phyloP scores from a whole-genome alignment of 768 basidiomycete species.

The Amanita molliuscula region DNA sequence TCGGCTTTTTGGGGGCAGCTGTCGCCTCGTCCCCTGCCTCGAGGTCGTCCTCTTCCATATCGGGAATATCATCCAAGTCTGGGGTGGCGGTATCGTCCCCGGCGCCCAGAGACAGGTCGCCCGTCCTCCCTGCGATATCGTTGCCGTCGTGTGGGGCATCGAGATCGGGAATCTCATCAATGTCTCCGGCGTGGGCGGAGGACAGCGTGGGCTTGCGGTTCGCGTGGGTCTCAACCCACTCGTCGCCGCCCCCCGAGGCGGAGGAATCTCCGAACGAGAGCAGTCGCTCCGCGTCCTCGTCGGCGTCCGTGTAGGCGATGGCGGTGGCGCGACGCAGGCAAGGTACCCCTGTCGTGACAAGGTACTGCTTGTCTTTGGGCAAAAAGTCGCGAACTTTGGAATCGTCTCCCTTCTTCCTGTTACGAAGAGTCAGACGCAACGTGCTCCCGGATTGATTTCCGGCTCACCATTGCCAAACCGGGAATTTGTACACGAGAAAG shows the following conservation, averaged over 20 bases:
- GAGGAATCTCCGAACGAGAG: conserved; percentile 70
- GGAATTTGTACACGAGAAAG: conserved; percentile 96
- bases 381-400: conserved; percentile 84
- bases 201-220: conserved; percentile 44
- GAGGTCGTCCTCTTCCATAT: conserved; percentile 95
- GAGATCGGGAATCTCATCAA: conserved; percentile 83
- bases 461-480: conserved; percentile 90
- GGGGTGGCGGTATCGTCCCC: conserved; percentile 50
- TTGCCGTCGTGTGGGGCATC: conserved; percentile 43
- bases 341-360: conserved; percentile 92
- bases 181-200: conserved; percentile 48
- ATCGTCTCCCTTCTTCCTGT: conserved; percentile 88
- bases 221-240: conserved; percentile 98
- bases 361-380: conserved; percentile 93
- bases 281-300: conserved; percentile 92
- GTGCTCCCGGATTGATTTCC: background rate
- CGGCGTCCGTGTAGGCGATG: conserved; percentile 88
- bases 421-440: conserved; percentile 1
- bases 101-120: conserved; percentile 33
- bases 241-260: conserved; percentile 55
- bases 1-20: conserved; percentile 40
- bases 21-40: conserved; percentile 86
- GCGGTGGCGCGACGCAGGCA: conserved; percentile 91
- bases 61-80: conserved; percentile 94
- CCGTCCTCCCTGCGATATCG: conserved; percentile 33